phyloP scores from a whole-genome alignment of 768 basidiomycete genomes.

The Cantharellus anzutake region DNA sequence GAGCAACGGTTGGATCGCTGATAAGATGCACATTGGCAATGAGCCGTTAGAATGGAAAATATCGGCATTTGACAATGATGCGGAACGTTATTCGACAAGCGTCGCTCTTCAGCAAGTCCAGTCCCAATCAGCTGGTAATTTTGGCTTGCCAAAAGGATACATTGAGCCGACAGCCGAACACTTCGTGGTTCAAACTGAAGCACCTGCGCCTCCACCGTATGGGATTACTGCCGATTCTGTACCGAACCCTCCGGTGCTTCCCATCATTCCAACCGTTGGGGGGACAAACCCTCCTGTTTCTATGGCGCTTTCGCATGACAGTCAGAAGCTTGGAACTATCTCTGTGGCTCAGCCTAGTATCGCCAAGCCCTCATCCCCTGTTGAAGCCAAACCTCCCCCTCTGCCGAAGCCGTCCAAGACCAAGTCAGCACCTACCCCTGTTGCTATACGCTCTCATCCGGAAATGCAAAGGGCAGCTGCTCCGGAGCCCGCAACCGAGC shows the following conservation, averaged over 20 bases:
- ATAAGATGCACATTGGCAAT: not conserved
- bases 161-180: not conserved
- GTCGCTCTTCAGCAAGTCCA: not conserved
- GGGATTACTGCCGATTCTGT: not conserved
- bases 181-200: slow-evolving; percentile 7
- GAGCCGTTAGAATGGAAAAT: not conserved
- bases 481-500: slow-evolving; percentile 11
- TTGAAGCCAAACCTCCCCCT: slow-evolving; percentile 6
- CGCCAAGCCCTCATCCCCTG: slow-evolving; percentile 11
- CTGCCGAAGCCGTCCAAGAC: not conserved
- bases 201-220: not conserved
- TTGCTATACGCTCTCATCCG: not conserved
- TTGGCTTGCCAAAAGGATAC: not conserved
- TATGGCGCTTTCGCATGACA: not conserved
- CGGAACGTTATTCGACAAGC: not conserved
- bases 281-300: not conserved
- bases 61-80: not conserved
- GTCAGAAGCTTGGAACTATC: not conserved
- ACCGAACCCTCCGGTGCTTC: not conserved
- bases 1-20: not conserved
- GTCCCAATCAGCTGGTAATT: not conserved
- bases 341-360: slow-evolving; percentile 3
- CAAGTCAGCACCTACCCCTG: not conserved
- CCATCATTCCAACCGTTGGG: not conserved
- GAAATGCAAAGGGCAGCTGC: slow-evolving; percentile 5